Conservation (phyloP, 306 rosid species). For the Cyamopsis tetragonoloba region DNA sequence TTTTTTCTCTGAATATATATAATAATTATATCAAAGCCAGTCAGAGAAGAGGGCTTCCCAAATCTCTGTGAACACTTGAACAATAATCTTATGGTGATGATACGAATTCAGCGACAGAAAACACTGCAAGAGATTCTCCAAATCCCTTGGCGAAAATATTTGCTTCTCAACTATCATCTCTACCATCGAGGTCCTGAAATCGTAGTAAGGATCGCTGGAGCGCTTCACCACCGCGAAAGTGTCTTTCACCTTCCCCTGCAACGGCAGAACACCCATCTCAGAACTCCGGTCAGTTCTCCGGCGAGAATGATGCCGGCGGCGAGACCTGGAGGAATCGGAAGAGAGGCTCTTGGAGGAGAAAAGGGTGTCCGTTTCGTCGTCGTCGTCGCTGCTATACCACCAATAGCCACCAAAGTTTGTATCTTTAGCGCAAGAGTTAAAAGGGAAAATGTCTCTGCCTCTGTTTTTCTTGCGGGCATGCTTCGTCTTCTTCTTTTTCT, state of each 20-base stretch:
- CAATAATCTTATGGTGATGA: constrained; percentile 71
- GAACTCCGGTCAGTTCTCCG: constrained; percentile 38
- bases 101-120: constrained; percentile 70
- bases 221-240: constrained; percentile 94
- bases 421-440: constrained; percentile 49
- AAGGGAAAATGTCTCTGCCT: constrained; percentile 36
- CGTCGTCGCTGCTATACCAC: constrained; percentile 81
- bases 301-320: constrained; percentile 28
- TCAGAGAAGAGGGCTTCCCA: constrained; percentile 82
- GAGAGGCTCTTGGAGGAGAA: constrained; percentile 73
- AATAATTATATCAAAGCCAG: constrained; percentile 48
- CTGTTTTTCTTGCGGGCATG: constrained; percentile 30
- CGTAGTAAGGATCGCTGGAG: constrained; percentile 87
- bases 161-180: constrained; percentile 96
- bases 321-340: constrained; percentile 66
- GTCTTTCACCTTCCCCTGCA: constrained; percentile 73
- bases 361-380: constrained; percentile 71
- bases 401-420: constrained; percentile 47
- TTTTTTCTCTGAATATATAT: neutral
- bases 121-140: constrained; percentile 86
- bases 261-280: constrained; percentile 51
- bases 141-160: constrained; percentile 64
- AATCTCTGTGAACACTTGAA: constrained; percentile 87
- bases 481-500: constrained; percentile 36
- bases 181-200: constrained; percentile 86